Base-by-base conservation (phyloP, 805 yeast genomes). In the Metschnikowia gelsemii region DNA sequence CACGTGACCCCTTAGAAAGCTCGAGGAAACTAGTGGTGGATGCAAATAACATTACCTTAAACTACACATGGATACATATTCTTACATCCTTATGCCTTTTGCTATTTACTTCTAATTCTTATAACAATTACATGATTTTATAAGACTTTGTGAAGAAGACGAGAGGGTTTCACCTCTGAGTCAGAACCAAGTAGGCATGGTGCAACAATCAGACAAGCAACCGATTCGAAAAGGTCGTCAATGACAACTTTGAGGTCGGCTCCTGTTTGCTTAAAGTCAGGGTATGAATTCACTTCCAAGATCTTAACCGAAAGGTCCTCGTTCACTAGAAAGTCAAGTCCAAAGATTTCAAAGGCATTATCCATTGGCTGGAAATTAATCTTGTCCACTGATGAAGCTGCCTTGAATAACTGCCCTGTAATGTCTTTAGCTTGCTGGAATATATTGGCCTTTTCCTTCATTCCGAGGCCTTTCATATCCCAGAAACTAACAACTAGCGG, bases 181-280 rank as follows among this genome's bases (percentile, higher is more conserved):
- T 16, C 30, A 11, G 26, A 16, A 5, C 22, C 34, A 12, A 29
- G 14, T 11, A 40, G 19, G 7, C 28, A 7, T 5, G 43, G 43
- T 2, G 23, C 38, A 22, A 40, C 34, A 18, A 40, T 30, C 39
- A 30, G 35, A 26, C 24, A 16, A 13, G 79, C 76, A 0, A 80
- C 76, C 8, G 73, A 73, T 20, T 75, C 80, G 54, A 90, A 85
- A 32, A 90, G 66, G 25, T 75, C 84, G 48, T 73, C 72, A 22
- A 93, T 85, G 17, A 88, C 55, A 2, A 53, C 68, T 56, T 84
- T 85, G 52, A 91, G 68, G 6, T 76, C 84, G 12, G 68, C 76
- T 13, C 99, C 99, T 0, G 98, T 93, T 64, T 93, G 99, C 56
- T 88, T 89, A 66, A 93, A 93, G 59, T 93, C 99, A 1, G 99